Evolutionary conservation across 2,329 filamentous ascomycete species (phyloP).

Genomic region (Trichoderma brevicompactum): DNA sequence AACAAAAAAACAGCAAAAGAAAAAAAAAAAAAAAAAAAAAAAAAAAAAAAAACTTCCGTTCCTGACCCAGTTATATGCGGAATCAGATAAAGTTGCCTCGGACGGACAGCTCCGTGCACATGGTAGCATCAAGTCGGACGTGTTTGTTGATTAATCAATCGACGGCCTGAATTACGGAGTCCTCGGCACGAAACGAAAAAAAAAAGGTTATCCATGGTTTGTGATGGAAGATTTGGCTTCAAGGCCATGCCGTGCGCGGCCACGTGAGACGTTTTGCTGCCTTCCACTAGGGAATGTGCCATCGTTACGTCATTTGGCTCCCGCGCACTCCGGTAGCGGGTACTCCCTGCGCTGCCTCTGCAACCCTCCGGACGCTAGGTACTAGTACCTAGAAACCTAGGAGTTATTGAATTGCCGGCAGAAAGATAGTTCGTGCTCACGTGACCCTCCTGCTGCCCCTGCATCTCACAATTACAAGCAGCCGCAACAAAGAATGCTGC

Average conservation of each 20-base stretch:
- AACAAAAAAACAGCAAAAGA: no score
- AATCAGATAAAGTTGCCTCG: slow-evolving; percentile 6
- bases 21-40: not conserved
- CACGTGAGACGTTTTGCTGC: not conserved
- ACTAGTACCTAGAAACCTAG: no score
- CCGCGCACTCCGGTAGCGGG: not conserved
- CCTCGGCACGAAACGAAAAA: slow-evolving; percentile 5
- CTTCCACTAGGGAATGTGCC: not conserved
- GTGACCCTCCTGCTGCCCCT: not conserved
- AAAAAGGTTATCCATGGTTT: not conserved
- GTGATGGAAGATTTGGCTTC: not conserved
- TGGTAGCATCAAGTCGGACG: not conserved
- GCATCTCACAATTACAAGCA: not conserved
- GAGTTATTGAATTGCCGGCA: no score
- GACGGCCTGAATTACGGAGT: slow-evolving; percentile 13
- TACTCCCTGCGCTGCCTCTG: no score
- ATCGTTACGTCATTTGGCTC: not conserved
- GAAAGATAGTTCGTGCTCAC: not conserved
- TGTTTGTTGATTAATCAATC: not conserved
- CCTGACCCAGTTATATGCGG: no score
- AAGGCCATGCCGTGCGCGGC: no score
- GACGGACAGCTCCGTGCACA: slow-evolving; percentile 8
- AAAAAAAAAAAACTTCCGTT: not conserved
- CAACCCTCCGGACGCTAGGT: no score
- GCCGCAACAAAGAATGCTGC: no score